Evolutionary conservation across 2,329 filamentous ascomycete species (phyloP).

Genomic region (Chrysoporthe deuterocubensis): DNA sequence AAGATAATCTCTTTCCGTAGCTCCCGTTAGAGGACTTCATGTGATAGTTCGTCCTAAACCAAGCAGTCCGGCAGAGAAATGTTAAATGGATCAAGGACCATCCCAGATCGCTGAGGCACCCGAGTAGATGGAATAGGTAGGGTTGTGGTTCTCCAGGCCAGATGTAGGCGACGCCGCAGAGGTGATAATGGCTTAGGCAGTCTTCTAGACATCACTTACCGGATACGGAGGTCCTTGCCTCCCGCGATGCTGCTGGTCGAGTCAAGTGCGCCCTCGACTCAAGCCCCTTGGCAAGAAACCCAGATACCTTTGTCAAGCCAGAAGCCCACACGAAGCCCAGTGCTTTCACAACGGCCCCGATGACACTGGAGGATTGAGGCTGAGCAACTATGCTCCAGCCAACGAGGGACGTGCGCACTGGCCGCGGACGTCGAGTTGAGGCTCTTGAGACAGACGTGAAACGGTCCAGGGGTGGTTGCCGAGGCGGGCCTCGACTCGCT

Average conservation of each 20-base stretch:
- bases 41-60: neutral
- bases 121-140: neutral
- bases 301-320: neutral
- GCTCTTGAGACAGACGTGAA: conserved; percentile 29
- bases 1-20: neutral
- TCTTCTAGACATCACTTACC: neutral
- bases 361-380: neutral
- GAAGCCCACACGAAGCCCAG: neutral
- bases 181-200: neutral
- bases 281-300: neutral
- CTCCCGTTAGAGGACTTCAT: neutral
- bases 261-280: neutral
- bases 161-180: neutral
- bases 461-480: conserved; percentile 13
- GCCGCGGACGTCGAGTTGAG: conserved; percentile 11
- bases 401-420: conserved; percentile 7
- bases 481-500: conserved; percentile 5
- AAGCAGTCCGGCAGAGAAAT: neutral
- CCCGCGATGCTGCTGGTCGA: neutral
- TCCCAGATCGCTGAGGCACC: neutral
- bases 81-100: neutral
- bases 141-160: neutral
- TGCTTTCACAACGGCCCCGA: neutral
- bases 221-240: neutral
- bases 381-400: neutral